Evolutionary conservation across 768 basidiomycete genomes (phyloP).

Genomic region (Podaxis sp.): DNA sequence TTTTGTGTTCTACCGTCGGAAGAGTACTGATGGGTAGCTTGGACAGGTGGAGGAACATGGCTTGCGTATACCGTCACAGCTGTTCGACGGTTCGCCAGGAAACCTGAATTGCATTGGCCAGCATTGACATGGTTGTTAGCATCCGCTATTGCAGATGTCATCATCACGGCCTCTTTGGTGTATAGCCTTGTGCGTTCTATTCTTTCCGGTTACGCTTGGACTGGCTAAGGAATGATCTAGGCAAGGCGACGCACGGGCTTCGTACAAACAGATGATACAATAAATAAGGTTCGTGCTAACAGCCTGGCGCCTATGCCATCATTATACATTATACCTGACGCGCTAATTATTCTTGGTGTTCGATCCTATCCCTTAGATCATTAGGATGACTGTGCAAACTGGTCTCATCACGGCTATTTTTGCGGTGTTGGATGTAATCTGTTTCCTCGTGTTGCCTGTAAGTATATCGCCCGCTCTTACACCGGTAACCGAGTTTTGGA

Average conservation of each 20-base stretch:
- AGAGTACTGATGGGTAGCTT: background rate
- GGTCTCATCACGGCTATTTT: constrained; percentile 30
- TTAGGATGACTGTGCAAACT: constrained; percentile 30
- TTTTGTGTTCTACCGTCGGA: background rate
- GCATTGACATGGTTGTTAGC: constrained; percentile 45
- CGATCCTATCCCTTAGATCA: constrained; percentile 3
- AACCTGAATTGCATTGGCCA: constrained; percentile 30
- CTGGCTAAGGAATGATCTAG: constrained; percentile 23
- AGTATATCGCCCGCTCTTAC: constrained; percentile 10
- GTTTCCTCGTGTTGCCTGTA: constrained; percentile 27
- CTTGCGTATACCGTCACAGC: constrained; percentile 26
- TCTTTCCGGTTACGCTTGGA: background rate
- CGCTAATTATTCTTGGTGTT: constrained; percentile 13
- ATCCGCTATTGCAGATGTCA: constrained; percentile 43
- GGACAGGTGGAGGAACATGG: constrained; percentile 33
- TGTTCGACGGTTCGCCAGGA: constrained; percentile 26
- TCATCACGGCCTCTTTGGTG: constrained; percentile 45
- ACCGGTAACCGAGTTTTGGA: background rate
- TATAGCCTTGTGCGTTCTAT: constrained; percentile 37
- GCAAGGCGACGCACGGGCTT: constrained; percentile 35
- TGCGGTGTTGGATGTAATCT: constrained; percentile 29
- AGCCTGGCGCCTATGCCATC: too few relatives aligned
- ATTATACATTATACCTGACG: constrained; percentile 23
- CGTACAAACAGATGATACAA: constrained; percentile 32
- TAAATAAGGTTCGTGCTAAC: constrained; percentile 25